Evolutionary conservation across 2,329 filamentous ascomycete genomes (phyloP).

Genomic region (Sclerotinia nivalis): DNA sequence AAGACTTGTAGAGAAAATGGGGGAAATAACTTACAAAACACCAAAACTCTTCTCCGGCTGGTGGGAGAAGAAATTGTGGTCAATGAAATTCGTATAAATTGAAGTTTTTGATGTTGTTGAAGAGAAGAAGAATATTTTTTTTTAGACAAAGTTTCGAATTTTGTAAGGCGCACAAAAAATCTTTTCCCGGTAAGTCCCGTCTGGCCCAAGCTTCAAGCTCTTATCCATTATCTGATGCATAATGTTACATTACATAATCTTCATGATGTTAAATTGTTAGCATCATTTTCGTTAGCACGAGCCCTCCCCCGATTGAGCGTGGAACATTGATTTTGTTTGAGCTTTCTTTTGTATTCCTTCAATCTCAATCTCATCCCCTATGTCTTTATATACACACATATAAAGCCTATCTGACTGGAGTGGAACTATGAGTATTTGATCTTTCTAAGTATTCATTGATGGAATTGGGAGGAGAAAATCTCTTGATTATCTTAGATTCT

Average conservation of each 20-base stretch:
- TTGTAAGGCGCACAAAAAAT: not conserved
- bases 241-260: not conserved
- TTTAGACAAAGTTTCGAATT: not conserved
- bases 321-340: not conserved
- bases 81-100: not conserved
- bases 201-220: not conserved
- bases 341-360: not conserved
- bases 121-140: not conserved
- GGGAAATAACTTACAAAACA: conserved; percentile 28
- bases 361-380: no score
- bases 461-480: not conserved
- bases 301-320: not conserved
- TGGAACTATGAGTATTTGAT: not conserved
- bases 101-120: not conserved
- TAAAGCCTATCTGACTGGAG: not conserved
- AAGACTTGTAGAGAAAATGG: not conserved
- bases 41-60: conserved; percentile 16
- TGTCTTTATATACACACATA: not conserved
- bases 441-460: not conserved
- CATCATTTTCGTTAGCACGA: not conserved
- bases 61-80: conserved; percentile 25
- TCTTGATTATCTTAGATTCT: not conserved
- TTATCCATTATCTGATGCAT: not conserved
- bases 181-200: not conserved
- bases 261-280: not conserved